phyloP scores from a whole-genome alignment of 2,329 filamentous ascomycete species.

The Fusarium sp. region DNA sequence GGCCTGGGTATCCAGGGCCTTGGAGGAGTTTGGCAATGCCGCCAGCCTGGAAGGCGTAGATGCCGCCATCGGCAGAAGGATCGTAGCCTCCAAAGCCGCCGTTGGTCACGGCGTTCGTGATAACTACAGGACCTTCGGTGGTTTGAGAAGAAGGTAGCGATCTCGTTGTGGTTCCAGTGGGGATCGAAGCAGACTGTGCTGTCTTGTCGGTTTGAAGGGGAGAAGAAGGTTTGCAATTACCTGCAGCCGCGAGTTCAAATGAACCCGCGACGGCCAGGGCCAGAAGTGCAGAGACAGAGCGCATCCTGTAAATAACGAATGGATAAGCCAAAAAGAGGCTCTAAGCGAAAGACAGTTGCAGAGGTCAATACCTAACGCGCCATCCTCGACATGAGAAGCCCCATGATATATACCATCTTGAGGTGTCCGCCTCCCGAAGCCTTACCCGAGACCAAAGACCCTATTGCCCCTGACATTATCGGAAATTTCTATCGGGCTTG shows the following conservation, averaged over 20 bases:
- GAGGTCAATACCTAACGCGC: not conserved
- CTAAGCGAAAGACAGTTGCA: not conserved
- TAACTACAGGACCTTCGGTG: constrained; percentile 10
- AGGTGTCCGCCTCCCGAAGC: constrained; percentile 3
- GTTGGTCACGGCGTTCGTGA: constrained; percentile 31
- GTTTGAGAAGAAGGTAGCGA: constrained; percentile 6
- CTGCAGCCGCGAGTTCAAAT: constrained; percentile 7
- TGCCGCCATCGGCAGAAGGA: constrained; percentile 30
- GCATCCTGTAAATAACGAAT: constrained; percentile 30
- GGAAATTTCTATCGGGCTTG: constrained; percentile 9
- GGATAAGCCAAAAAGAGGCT: constrained; percentile 9
- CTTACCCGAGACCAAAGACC: not conserved
- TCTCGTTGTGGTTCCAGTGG: not conserved
- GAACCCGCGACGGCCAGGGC: constrained; percentile 17
- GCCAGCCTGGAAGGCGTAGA: constrained; percentile 34
- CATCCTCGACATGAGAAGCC: not conserved
- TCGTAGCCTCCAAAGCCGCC: constrained; percentile 40
- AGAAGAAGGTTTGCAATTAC: constrained; percentile 23
- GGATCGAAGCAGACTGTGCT: not conserved
- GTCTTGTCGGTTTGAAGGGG: not conserved
- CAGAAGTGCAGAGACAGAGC: constrained; percentile 18
- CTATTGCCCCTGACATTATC: not conserved
- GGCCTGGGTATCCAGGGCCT: constrained; percentile 29
- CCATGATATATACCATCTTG: constrained; percentile 2
- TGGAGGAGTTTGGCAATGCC: constrained; percentile 27